Conservation (phyloP, 2,329 filamentous ascomycete genomes). For the Teratosphaeria destructans region DNA sequence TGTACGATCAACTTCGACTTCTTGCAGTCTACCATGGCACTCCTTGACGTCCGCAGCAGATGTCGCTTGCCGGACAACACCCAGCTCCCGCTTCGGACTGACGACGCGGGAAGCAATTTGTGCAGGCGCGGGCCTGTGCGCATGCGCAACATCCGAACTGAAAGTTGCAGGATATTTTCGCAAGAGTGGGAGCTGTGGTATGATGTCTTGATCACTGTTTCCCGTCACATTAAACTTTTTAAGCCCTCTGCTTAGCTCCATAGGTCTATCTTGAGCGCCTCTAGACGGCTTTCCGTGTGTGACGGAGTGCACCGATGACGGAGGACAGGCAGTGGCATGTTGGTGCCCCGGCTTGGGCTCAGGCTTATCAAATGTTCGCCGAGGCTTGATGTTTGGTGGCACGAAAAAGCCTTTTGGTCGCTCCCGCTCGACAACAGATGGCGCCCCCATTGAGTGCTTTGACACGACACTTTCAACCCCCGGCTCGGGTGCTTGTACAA, state of each 20-base stretch:
- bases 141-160: neutral
- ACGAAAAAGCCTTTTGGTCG: constrained; percentile 2
- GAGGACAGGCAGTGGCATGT: neutral
- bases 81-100: neutral
- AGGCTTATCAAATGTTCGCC: neutral
- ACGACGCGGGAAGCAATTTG: neutral
- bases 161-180: neutral
- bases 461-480: neutral
- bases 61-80: neutral
- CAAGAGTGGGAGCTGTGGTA: constrained; percentile 6
- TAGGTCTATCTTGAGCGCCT: neutral
- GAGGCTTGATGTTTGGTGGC: neutral
- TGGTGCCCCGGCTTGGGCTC: neutral
- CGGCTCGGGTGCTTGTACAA: neutral
- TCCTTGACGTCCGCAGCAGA: neutral
- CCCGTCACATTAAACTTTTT: constrained; percentile 8
- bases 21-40: neutral
- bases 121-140: neutral
- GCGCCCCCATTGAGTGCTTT: neutral
- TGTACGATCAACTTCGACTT: neutral
- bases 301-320: neutral
- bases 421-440: neutral
- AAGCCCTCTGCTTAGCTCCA: neutral
- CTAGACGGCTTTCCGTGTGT: neutral
- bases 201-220: constrained; percentile 15